Evolutionary conservation across 352 stramenopile species (phyloP), one percentile per base, ranked within the genome.

Genomic region (Phytophthora kernoviae): DNA sequence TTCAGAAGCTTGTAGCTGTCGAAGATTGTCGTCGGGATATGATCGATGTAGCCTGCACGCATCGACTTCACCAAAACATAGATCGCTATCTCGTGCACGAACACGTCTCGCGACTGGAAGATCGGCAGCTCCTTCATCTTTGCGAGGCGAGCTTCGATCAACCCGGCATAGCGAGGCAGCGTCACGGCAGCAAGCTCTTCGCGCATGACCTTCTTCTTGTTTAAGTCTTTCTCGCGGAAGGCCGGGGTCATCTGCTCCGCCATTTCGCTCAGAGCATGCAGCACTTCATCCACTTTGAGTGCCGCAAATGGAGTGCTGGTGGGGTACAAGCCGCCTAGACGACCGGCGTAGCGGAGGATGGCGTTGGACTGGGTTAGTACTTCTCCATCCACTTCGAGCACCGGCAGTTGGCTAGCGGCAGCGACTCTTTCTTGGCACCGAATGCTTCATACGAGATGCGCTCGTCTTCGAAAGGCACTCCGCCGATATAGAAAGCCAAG

Each of bases 291-390:
- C 39, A 90, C 67, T 41, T 70, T 71, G 33, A 89, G 62, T 18
- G 83, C 73, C n/a, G 75, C 56, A 10, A 77, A 52, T 4, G 70
- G 55, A 18, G 74, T 48, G 17, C 56, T 77, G 4, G 54, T 32
- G 0, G 83, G 79, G 59, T 91, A 91, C 43, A 90, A 70, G 5
- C 70, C 65, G 15, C 53, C 64, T 36, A 90, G 51, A 4, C 75
- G 73, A 1, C 88, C 88, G n/a, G 77, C 84, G 51, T 84, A 94
- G 11, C 81, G 77, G 33, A 91, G 59, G 17, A 93, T 87, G 17
- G 80, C 77, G 33, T 79, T 62, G 26, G 73, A 85, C 58, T 94
- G 82, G 1, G 71, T 75, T 37, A 91, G 63, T 17, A 74, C 62
- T 8, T 80, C 48, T 5, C 79, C 85, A 49, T 93, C 67, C 10